Base-by-base conservation (phyloP, 805 yeast genomes). In the Myxozyma kluyveri region DNA sequence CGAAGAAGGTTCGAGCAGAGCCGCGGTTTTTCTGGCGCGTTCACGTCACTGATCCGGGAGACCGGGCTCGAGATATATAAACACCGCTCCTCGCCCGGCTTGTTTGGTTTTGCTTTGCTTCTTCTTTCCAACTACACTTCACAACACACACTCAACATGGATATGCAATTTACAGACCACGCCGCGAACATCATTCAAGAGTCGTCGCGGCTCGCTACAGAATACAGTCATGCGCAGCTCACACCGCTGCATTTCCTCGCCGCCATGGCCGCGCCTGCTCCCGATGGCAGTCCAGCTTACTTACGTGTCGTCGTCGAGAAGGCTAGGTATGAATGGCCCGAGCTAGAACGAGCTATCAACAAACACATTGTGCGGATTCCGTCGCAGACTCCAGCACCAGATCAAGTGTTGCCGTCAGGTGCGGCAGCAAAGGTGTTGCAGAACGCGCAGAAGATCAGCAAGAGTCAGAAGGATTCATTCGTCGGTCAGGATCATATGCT, bases 401-500 rank as follows among this genome's bases (percentile, higher is more conserved):
- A 81, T 12, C 90, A 88, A 57, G 76, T 89, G 1, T 73, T 84
- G 22, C 84, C 95, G 58, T 78, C 88, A 50, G 80, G 84, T 38
- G 79, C 88, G n/a, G 76, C 89, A 31, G 88, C 87, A 19, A 84
- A 81, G 66, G 80, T 93, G 19, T 68, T 93, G 42, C 78, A 79
- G 59, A 80, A 79, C 35, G 95, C 98, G 14, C 76, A 76, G 45
- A 86, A 88, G 66, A 80, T 88, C 63, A 86, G 86, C 70, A 75
- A 81, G 46, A 86, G 86, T 63, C 99, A 91, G 68, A 91, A 91
- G 69, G 99, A 93, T 70, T 76, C 83, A 18, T 93, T 80, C 65
- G 79, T 93, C 50, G 98, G 96, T 1, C 98, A 91, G 72, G 99
- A 93, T 71, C 99, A 93, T 69, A 73, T 93, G 10, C 72, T 93